phyloP scores from a whole-genome alignment of 805 yeast genomes.

The Candida glaebosa region DNA sequence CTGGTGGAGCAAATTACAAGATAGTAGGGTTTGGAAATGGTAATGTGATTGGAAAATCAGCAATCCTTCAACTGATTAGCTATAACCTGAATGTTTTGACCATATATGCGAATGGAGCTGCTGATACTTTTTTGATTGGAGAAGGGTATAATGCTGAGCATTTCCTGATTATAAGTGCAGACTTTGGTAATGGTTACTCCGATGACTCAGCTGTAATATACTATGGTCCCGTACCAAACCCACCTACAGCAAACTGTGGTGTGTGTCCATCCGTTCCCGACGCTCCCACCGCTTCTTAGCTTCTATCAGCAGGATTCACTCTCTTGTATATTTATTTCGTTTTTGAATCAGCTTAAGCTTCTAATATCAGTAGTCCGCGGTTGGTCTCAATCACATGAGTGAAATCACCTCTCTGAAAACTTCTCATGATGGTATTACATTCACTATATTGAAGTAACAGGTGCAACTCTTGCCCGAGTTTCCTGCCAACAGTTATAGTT shows the following conservation, averaged over 20 bases:
- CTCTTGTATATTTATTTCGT: too few relatives aligned
- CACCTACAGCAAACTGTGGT: constrained; percentile 16
- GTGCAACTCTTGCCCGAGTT: too few relatives aligned
- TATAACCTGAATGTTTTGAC: constrained; percentile 20
- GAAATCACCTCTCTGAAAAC: too few relatives aligned
- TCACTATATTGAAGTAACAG: too few relatives aligned
- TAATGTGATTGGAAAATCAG: constrained; percentile 15
- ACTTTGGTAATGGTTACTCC: constrained; percentile 19
- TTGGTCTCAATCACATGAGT: too few relatives aligned
- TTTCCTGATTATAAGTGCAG: constrained; percentile 14
- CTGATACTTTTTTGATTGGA: constrained; percentile 18
- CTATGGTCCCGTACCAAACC: constrained; percentile 16
- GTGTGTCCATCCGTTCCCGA: constrained; percentile 18
- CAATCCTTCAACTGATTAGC: constrained; percentile 6
- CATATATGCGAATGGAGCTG: constrained; percentile 6
- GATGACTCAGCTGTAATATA: constrained; percentile 15
- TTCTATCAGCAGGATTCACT: too few relatives aligned
- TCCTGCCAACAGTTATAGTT: too few relatives aligned
- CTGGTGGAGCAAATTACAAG: too few relatives aligned
- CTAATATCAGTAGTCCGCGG: too few relatives aligned
- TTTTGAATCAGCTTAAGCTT: too few relatives aligned
- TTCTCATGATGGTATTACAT: too few relatives aligned
- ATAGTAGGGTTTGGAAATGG: constrained; percentile 25
- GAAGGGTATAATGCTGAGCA: constrained; percentile 15
- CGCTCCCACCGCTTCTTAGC: constrained; percentile 5